A percentile compares a stretch with the other conserved stretches of the same genome.
phyloP scores from a whole-genome alignment of 768 basidiomycete species.

The Trametes sanguinea region DNA sequence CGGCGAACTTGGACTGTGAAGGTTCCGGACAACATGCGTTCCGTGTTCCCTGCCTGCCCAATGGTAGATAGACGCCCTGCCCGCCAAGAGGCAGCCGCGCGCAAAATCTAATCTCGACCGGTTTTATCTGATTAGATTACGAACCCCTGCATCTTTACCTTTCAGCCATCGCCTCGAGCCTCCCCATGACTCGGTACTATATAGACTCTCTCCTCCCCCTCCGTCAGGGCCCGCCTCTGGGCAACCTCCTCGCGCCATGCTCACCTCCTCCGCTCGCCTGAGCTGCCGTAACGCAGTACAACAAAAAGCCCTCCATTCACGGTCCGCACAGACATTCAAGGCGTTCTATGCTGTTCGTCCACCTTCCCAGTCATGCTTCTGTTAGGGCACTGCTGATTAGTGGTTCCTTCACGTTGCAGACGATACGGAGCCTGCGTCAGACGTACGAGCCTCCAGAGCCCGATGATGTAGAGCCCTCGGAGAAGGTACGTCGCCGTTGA shows the following conservation, averaged over 20 bases:
- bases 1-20: background rate
- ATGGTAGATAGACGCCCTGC: constrained; percentile 18
- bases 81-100: constrained; percentile 1
- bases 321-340: constrained; percentile 34
- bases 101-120: constrained; percentile 14
- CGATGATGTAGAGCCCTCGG: constrained; percentile 31
- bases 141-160: background rate
- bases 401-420: constrained; percentile 22
- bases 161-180: constrained; percentile 1
- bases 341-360: constrained; percentile 34
- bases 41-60: constrained; percentile 3
- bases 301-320: constrained; percentile 18
- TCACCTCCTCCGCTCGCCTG: constrained; percentile 19
- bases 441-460: constrained; percentile 24
- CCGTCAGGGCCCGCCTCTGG: background rate
- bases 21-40: background rate
- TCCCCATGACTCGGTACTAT: constrained; percentile 18
- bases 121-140: constrained; percentile 20
- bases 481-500: constrained; percentile 27
- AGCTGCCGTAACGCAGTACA: constrained; percentile 3
- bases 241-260: constrained; percentile 17
- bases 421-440: constrained; percentile 29
- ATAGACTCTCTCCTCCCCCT: constrained; percentile 13
- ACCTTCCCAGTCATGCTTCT: background rate
- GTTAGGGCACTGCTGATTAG: background rate